These are phyloP conservation scores for Rubia occidens DNA, from an alignment of 305 asterid genomes.

Conservation along the genomic window DNA sequence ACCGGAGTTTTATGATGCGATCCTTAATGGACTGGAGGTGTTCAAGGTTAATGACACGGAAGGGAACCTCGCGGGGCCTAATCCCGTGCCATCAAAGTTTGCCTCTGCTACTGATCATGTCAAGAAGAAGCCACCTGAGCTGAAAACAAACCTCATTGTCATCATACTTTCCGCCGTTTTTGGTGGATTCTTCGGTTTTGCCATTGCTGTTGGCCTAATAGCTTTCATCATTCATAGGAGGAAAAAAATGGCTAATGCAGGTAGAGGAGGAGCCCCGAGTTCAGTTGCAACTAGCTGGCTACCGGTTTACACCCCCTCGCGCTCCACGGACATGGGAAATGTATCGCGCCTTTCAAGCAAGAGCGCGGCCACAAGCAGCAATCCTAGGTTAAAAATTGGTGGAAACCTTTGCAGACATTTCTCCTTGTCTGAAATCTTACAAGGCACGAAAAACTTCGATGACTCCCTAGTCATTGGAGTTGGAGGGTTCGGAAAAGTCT, in stretches of 20 bases:
- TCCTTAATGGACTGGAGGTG: slow-evolving; percentile 65
- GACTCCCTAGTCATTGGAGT: slow-evolving; percentile 54
- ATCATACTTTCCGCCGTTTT: slow-evolving; percentile 26
- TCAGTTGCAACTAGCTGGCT: slow-evolving; percentile 28
- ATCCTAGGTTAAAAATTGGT: slow-evolving; percentile 30
- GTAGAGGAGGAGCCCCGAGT: neutral
- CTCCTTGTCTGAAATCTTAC: slow-evolving; percentile 44
- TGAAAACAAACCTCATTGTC: neutral
- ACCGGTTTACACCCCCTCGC: slow-evolving; percentile 33
- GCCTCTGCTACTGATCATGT: slow-evolving; percentile 10
- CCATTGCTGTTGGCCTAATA: slow-evolving; percentile 22
- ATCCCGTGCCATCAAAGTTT: slow-evolving; percentile 28
- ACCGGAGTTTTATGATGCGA: slow-evolving; percentile 41
- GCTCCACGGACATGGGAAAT: slow-evolving; percentile 23
- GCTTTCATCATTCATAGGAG: slow-evolving; percentile 17
- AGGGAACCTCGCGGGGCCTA: slow-evolving; percentile 52
- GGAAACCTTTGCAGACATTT: slow-evolving; percentile 56
- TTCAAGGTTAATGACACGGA: slow-evolving; percentile 43
- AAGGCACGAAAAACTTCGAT: slow-evolving; percentile 40
- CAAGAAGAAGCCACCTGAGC: neutral
- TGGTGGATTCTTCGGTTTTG: slow-evolving; percentile 26
- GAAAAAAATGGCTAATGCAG: neutral
- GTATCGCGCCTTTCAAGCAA: neutral
- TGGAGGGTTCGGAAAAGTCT: slow-evolving; percentile 84
- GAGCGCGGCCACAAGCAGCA: slow-evolving; percentile 26